These are phyloP conservation scores for Hordeum marinum DNA, from an alignment of 176 grass and related monocot species.

Conservation along the genomic window DNA sequence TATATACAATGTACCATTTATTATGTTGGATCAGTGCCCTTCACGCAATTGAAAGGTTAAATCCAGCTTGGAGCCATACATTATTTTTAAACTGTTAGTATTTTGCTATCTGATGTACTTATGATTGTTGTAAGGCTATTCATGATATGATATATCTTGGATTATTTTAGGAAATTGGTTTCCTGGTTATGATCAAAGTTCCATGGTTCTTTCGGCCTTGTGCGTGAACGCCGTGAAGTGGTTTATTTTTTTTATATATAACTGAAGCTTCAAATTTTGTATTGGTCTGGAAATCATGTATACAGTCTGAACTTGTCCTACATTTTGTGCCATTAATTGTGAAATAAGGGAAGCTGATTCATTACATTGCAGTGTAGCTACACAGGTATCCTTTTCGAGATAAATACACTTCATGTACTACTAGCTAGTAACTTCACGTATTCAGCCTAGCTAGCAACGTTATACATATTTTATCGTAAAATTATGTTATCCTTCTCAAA, in stretches of 20 bases:
- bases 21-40: not conserved
- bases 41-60: not conserved
- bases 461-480: not conserved
- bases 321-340: not conserved
- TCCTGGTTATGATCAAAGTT: not conserved
- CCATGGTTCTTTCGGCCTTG: not conserved
- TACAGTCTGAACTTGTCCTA: not conserved
- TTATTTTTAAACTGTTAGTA: not conserved
- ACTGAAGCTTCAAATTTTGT: not conserved
- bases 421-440: not conserved
- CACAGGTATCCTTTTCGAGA: not conserved
- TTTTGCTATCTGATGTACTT: not conserved
- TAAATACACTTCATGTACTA: not conserved
- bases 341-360: not conserved
- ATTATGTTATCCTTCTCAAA: conserved; percentile 11
- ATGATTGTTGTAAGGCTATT: not conserved
- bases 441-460: not conserved
- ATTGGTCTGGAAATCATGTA: not conserved
- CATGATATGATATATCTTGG: not conserved
- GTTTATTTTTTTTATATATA: not conserved
- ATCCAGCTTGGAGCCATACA: not conserved
- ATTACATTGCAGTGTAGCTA: not conserved
- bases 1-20: not conserved
- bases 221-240: too few relatives aligned
- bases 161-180: not conserved